Conservation (phyloP, 805 yeast species). For the Spathaspora boniae region DNA sequence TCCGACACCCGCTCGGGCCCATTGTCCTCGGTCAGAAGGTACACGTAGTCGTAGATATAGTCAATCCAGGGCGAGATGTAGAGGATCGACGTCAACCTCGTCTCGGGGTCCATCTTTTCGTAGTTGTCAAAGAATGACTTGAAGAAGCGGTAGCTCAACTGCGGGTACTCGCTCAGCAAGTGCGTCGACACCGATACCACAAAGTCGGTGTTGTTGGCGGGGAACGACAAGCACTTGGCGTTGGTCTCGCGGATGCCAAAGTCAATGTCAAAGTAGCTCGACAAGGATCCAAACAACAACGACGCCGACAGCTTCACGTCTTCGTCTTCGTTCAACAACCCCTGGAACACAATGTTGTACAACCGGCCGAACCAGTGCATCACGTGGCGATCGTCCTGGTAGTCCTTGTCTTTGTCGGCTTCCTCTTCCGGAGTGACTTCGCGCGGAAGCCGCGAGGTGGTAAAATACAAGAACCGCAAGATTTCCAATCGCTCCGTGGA, state of each 20-base stretch:
- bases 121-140: constrained; percentile 45
- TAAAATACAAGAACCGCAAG: constrained; percentile 65
- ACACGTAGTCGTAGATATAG: constrained; percentile 59
- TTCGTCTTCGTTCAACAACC: constrained; percentile 57
- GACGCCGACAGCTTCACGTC: constrained; percentile 64
- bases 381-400: constrained; percentile 14
- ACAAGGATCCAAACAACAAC: constrained; percentile 56
- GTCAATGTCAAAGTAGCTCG: constrained; percentile 55
- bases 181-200: constrained; percentile 52
- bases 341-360: constrained; percentile 62
- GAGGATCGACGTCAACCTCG: constrained; percentile 40
- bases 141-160: constrained; percentile 59
- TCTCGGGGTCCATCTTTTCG: constrained; percentile 33
- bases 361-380: constrained; percentile 53
- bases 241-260: constrained; percentile 55
- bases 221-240: constrained; percentile 62
- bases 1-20: constrained; percentile 63
- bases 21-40: constrained; percentile 46
- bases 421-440: constrained; percentile 29
- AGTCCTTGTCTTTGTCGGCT: constrained; percentile 18
- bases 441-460: constrained; percentile 47
- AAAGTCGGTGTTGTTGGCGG: constrained; percentile 62
- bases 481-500: constrained; percentile 50
- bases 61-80: constrained; percentile 74
- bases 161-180: constrained; percentile 56